Evolutionary conservation across 139 green algal genomes (phyloP), one percentile per base, ranked within the genome.

Genomic region (Nannochloris sp.): DNA sequence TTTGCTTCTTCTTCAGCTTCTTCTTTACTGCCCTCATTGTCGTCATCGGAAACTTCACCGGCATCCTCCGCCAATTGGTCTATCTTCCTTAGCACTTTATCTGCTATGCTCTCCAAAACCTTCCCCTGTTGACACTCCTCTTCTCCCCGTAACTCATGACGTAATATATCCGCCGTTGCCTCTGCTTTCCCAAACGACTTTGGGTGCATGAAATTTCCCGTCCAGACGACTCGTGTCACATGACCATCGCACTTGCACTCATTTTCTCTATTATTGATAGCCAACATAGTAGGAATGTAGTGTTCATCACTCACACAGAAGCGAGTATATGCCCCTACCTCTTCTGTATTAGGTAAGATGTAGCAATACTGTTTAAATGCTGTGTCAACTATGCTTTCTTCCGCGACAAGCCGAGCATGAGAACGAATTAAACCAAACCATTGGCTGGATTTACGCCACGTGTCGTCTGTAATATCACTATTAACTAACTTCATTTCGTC

Each of bases 211-310:
- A n/a, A 44, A 32, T 7, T 19, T 8, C 4, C 9, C 4, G 2
- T 6, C 68, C 68, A 75, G 8, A 55, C 15, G 15, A 35, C 48
- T 27, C 59, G 38, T 0, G 32, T 36, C 10, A n/a, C 2, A 4
- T 14, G 13, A 12, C 25, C 27, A 10, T 30, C 12, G 45, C 73
- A 76, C 14, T 66, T 60, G 1, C 64, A 75, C 31, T 72, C 70
- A 9, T 74, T 38, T 13, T 68, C 70, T 44, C 57, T 32, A 14
- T 45, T 53, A 25, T 54, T 35, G 14, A n/a, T 33, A 2, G 75
- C 70, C 45, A 82, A 54, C 35, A 78, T 59, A 29, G 60, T 76
- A 8, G 75, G 69, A 6, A 79, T 65, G 54, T 79, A 79, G 65
- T 82, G 75, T 44, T 79, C 65, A 69, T 62, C 61, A 23, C 42